Base-by-base conservation (phyloP, 352 stramenopile genomes). In the Pythium chondricola region DNA sequence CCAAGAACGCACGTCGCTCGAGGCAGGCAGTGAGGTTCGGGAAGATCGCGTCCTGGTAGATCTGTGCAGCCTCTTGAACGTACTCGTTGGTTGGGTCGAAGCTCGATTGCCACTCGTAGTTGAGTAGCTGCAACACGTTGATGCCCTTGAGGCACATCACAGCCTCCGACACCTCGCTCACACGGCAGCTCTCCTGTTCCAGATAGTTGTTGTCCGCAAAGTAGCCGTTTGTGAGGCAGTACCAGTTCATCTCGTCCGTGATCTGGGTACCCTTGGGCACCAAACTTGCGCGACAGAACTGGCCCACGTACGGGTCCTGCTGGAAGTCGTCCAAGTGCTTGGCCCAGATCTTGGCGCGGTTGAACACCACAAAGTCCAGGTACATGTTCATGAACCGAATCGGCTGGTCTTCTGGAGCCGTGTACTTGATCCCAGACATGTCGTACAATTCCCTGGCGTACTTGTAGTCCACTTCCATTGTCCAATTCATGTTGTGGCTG, bases 341-440 rank as follows among this genome's bases (percentile, higher is more conserved):
- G 0, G 52, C 52, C 52, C 52, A 60, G 6, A 35, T 48, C 4
- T 33, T 43, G 0, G 52, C 44, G 17, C 44, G 43, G 30, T 53
- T 52, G 18, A 59, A 59, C 6, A 59, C 43, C 22, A 59, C 43
- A 48, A 59, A 59, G 30, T 59, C 51, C 14, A 24, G 24, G 38
- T 60, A 60, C 37, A 60, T 60, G 30, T 60, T 60, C 26, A 60
- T 53, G 44, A 60, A 60, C 38, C 52, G 52, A 22, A 60, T 60
- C 16, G 52, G 52, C 27, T 49, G 29, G 43, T 17, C 20, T 5
- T 30, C 18, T 11, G 36, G 21, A 6, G 44, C 43, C n/a, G 43
- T 53, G 31, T 53, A 53, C 11, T 35, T 38, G 44, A 60, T 36
- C 5, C 52, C 52, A 0, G 52, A 43, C 33, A 24, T 48, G 14